Percentiles rank a stretch among this genome's conserved stretches.
phyloP scores from a whole-genome alignment of 345 rosid genomes.

The Lumnitzera littorea region DNA sequence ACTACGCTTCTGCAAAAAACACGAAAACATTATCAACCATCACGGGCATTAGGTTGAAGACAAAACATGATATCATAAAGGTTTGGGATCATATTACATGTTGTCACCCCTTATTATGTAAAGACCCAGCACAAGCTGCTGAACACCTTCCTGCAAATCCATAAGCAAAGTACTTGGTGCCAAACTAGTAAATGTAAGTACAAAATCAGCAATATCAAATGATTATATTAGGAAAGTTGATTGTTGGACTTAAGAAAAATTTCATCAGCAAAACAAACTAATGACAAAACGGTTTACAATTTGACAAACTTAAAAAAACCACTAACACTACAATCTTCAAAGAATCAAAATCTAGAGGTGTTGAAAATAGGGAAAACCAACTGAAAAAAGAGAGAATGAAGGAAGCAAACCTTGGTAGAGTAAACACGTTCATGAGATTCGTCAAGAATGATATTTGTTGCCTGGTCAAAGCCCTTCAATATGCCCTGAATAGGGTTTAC shows the following conservation, averaged over 20 bases:
- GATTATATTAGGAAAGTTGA: too few relatives aligned
- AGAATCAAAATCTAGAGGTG: neutral
- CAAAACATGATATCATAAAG: neutral
- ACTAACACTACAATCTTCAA: too few relatives aligned
- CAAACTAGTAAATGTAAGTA: neutral
- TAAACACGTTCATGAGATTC: slow-evolving; percentile 90
- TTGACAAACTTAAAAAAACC: too few relatives aligned
- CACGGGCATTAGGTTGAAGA: neutral
- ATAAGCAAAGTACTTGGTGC: neutral
- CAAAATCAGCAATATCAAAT: neutral
- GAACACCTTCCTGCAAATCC: slow-evolving; percentile 82
- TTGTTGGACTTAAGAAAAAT: too few relatives aligned
- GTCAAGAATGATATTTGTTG: slow-evolving; percentile 82
- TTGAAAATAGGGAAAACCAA: neutral
- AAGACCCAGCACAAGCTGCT: slow-evolving; percentile 83
- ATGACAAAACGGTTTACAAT: too few relatives aligned
- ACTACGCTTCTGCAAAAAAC: slow-evolving; percentile 64
- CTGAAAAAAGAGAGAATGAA: too few relatives aligned
- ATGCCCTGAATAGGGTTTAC: slow-evolving; percentile 34
- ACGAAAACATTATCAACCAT: too few relatives aligned
- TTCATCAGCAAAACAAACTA: too few relatives aligned
- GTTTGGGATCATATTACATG: slow-evolving; percentile 43
- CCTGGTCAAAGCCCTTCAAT: slow-evolving; percentile 86
- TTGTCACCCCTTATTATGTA: slow-evolving; percentile 98
- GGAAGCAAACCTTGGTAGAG: slow-evolving; percentile 60